Percentiles rank a stretch among this genome's conserved stretches.
Evolutionary conservation across 129 eudicot genomes (phyloP).

Genomic region (Escallonia rubra): DNA sequence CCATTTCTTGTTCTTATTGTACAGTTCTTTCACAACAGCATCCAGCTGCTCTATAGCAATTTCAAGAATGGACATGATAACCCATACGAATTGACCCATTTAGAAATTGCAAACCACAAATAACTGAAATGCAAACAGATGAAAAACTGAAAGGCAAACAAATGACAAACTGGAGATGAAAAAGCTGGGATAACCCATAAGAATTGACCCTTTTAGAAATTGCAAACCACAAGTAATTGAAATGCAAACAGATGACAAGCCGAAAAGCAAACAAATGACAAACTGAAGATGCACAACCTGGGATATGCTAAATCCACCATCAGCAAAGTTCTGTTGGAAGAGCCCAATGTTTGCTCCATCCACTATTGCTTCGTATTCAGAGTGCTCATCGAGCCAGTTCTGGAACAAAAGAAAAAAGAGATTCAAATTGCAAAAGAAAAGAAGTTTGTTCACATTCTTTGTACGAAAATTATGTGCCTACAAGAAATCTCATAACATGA

Average conservation of each 20-base stretch:
- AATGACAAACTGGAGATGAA: conserved; percentile 11
- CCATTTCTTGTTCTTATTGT: conserved; percentile 72
- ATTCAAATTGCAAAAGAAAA: too few species aligned
- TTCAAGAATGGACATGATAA: conserved; percentile 8
- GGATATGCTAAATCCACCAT: conserved; percentile 89
- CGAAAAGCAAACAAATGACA: background rate
- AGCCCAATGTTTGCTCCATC: conserved; percentile 96
- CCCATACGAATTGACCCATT: conserved; percentile 8
- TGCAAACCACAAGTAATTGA: background rate
- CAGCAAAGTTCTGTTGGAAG: conserved; percentile 86
- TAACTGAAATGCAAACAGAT: background rate
- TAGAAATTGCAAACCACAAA: background rate
- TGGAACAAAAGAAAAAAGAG: background rate
- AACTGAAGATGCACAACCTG: conserved; percentile 51
- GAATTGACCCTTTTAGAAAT: background rate
- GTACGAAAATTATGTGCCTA: too few species aligned
- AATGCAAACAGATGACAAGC: background rate
- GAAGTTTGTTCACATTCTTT: too few species aligned
- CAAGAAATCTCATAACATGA: too few species aligned
- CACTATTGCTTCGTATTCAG: conserved; percentile 68
- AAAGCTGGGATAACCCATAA: conserved; percentile 64
- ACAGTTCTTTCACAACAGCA: conserved; percentile 68
- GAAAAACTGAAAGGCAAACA: background rate
- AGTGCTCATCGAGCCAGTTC: conserved; percentile 76
- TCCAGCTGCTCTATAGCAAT: conserved; percentile 80